Conservation (phyloP, 768 basidiomycete species). For the Leucocoprinus sp. region DNA sequence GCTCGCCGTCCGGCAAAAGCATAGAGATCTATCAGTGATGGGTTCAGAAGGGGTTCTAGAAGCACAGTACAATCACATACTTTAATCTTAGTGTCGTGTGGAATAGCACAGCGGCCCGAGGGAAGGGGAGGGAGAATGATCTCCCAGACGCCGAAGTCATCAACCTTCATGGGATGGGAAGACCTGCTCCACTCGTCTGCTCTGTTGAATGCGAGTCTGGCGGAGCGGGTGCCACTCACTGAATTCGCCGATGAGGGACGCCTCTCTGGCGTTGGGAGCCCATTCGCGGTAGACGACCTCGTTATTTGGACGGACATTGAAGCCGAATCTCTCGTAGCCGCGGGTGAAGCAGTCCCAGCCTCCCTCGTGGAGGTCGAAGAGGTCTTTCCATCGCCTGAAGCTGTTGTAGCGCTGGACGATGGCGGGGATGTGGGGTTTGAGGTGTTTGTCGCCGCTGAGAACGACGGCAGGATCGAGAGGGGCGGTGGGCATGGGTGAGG, state of each 20-base stretch:
- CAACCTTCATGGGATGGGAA: slow-evolving; percentile 80
- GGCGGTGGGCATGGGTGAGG: slow-evolving; percentile 30
- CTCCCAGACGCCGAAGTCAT: slow-evolving; percentile 87
- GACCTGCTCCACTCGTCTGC: slow-evolving; percentile 83
- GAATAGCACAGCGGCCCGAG: slow-evolving; percentile 71
- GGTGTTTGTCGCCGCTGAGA: slow-evolving; percentile 60
- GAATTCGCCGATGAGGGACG: slow-evolving; percentile 89
- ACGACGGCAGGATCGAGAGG: slow-evolving; percentile 51
- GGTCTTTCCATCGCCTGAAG: slow-evolving; percentile 70
- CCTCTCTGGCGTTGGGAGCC: slow-evolving; percentile 86
- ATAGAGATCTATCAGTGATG: slow-evolving; percentile 73
- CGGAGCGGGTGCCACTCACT: slow-evolving; percentile 47
- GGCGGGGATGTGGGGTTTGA: slow-evolving; percentile 62
- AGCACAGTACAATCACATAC: slow-evolving; percentile 27
- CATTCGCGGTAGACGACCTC: slow-evolving; percentile 86
- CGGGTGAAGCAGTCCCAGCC: slow-evolving; percentile 76
- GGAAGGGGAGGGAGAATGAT: slow-evolving; percentile 61
- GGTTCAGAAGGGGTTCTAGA: slow-evolving; percentile 1
- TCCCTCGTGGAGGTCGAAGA: slow-evolving; percentile 71
- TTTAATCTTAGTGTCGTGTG: slow-evolving; percentile 94
- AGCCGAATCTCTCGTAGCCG: slow-evolving; percentile 73
- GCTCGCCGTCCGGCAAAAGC: slow-evolving; percentile 66
- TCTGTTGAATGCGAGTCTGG: slow-evolving; percentile 4
- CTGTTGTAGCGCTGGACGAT: slow-evolving; percentile 62
- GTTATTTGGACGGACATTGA: slow-evolving; percentile 61